Conservation (phyloP, 352 stramenopile genomes). For the Phytophthora lateralis region DNA sequence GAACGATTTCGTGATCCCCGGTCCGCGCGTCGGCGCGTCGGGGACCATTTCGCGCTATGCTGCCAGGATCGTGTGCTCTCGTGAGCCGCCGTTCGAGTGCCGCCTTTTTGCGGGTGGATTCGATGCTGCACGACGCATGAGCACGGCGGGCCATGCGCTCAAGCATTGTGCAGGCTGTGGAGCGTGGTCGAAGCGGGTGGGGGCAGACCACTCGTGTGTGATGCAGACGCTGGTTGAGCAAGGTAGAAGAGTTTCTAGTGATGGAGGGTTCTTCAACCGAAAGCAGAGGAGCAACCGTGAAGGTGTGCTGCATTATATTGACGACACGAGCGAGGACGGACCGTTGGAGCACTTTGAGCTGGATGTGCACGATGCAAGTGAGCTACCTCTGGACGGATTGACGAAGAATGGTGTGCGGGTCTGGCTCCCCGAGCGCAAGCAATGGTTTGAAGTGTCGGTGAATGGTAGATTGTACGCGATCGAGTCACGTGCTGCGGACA, state of each 20-base stretch:
- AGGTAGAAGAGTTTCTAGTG: not conserved
- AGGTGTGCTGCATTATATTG: conserved; percentile 24
- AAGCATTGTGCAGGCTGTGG: conserved; percentile 63
- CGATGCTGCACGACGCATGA: conserved; percentile 57
- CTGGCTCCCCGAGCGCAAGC: conserved; percentile 71
- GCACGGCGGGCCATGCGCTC: conserved; percentile 62
- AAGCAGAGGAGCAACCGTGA: conserved; percentile 11
- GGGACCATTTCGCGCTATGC: conserved; percentile 81
- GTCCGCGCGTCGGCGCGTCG: conserved; percentile 69
- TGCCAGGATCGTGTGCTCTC: conserved; percentile 65
- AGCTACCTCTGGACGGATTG: conserved; percentile 66
- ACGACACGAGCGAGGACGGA: conserved; percentile 32
- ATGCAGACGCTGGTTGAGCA: conserved; percentile 30
- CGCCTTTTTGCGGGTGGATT: conserved; percentile 75
- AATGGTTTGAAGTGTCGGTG: conserved; percentile 85
- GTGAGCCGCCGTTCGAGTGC: conserved; percentile 66
- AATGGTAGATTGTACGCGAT: conserved; percentile 80
- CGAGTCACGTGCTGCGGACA: conserved; percentile 40
- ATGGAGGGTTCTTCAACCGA: conserved; percentile 9
- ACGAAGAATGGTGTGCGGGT: conserved; percentile 86
- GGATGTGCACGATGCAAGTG: conserved; percentile 37
- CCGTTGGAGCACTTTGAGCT: conserved; percentile 52
- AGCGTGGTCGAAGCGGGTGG: conserved; percentile 58
- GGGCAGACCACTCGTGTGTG: conserved; percentile 52
- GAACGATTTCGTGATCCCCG: conserved; percentile 83